Conservation (phyloP, 345 rosid genomes). For the Trapa incisa region DNA sequence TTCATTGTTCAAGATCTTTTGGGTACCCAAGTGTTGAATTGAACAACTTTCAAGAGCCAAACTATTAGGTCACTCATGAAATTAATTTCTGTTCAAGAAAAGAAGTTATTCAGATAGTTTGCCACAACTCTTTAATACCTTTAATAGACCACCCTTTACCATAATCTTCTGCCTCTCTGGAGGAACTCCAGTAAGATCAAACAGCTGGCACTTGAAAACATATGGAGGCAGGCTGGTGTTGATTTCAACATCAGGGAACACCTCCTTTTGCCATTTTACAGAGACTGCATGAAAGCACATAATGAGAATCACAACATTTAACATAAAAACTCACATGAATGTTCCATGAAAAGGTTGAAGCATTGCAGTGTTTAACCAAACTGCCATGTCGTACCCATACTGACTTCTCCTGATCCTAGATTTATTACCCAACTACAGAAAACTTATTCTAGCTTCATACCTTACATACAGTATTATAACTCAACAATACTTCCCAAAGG, state of each 20-base stretch:
- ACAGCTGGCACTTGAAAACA: slow-evolving; percentile 85
- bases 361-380: not conserved
- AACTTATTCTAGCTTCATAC: not conserved
- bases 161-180: slow-evolving; percentile 96
- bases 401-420: not conserved
- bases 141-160: slow-evolving; percentile 91
- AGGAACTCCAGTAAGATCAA: slow-evolving; percentile 84
- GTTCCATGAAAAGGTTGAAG: not conserved
- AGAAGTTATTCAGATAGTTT: not conserved
- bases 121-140: slow-evolving; percentile 28
- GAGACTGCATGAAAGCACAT: slow-evolving; percentile 36
- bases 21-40: too few species aligned
- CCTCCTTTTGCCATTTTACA: slow-evolving; percentile 93
- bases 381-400: not conserved
- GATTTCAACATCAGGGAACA: slow-evolving; percentile 67
- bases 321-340: not conserved
- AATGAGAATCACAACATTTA: not conserved
- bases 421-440: not conserved
- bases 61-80: too few species aligned
- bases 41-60: too few species aligned
- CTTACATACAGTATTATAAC: not conserved
- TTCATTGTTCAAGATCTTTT: too few species aligned
- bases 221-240: slow-evolving; percentile 62
- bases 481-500: not conserved
- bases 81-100: too few species aligned